Base-by-base conservation (phyloP, 2,329 filamentous ascomycete genomes). In the Cercospora sp. region DNA sequence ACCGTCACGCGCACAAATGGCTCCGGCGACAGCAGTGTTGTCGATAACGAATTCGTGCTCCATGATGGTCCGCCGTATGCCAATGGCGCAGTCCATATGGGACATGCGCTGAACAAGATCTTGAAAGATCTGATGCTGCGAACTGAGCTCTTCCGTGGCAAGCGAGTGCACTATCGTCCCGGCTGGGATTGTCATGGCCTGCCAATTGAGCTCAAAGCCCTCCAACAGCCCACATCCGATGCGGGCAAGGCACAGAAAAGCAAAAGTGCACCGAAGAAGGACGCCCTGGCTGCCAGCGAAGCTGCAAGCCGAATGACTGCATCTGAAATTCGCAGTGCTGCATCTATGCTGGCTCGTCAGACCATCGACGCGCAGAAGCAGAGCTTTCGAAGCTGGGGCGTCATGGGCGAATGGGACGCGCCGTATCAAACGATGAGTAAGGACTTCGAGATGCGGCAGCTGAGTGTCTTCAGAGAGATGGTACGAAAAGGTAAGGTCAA, bases 131-230 rank as follows among this genome's bases (percentile, higher is more conserved):
- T 98, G 76, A 92, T 97, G 70, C 85, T 93, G 74, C 88, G 95
- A 49, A 89, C 90, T 69, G 89, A 97, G 81, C 83, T 98, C 69
- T 88, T 91, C 69, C 86, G 90, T 76, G 95, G 92, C 18, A 89
- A 87, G 73, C 85, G 88, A 70, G 89, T 98, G 37, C 85, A 89
- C 45, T 99, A 96, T 77, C 85, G 93, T 16, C 95, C 95, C 2
- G 94, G 95, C 57, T 99, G 95, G 95, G 96, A 99, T 79, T 99
- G 95, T 73, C 95, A 99, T 83, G 95, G 95, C 0, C 85, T 99
- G 60, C 95, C 95, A 0, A 99, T 99, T 77, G 95, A 99, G 84
- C 86, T 98, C 74, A 99, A 98, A 81, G 95, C 94, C 26, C 85
- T 99, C 16, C 91, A 91, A 74, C 72, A 74, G 80, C 82, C 72